These are phyloP conservation scores for Pyrenophora seminiperda DNA, from an alignment of 2,329 filamentous ascomycete genomes.

Conservation along the genomic window DNA sequence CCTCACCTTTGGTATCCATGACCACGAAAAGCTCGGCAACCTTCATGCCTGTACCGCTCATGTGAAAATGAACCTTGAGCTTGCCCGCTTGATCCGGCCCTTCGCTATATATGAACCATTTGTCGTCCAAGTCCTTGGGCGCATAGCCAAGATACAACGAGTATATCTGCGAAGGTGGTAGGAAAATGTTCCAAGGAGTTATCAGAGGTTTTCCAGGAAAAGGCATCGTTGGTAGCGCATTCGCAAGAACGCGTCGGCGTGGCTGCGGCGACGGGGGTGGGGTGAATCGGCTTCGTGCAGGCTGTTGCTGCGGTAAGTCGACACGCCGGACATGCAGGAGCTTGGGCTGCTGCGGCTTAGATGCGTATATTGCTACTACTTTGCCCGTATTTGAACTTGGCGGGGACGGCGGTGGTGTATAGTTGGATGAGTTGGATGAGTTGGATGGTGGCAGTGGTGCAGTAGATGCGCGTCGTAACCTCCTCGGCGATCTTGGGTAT, in stretches of 20 bases:
- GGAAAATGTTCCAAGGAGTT: constrained; percentile 39
- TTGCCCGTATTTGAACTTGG: constrained; percentile 3
- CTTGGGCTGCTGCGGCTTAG: constrained; percentile 4
- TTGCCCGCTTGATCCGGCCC: constrained; percentile 42
- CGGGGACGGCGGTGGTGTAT: constrained; percentile 17
- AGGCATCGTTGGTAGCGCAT: constrained; percentile 22
- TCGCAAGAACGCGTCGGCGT: constrained; percentile 18
- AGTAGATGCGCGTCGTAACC: constrained; percentile 3
- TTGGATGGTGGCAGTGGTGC: constrained; percentile 10
- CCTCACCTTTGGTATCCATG: constrained; percentile 43
- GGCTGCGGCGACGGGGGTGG: constrained; percentile 8
- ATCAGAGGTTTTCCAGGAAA: constrained; percentile 29
- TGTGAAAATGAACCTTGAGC: constrained; percentile 44
- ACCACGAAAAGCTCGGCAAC: constrained; percentile 44
- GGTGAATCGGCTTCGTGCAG: neutral
- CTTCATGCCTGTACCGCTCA: constrained; percentile 41
- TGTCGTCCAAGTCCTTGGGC: constrained; percentile 31
- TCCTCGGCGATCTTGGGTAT: constrained; percentile 4
- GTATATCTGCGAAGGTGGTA: constrained; percentile 37
- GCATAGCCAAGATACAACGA: constrained; percentile 38
- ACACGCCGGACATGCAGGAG: constrained; percentile 15
- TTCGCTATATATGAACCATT: constrained; percentile 45
- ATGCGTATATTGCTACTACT: constrained; percentile 5
- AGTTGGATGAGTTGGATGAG: too few species aligned
- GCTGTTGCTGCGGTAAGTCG: constrained; percentile 10